Base-by-base conservation (phyloP, 305 asterid species). In the Galium porrigens region DNA sequence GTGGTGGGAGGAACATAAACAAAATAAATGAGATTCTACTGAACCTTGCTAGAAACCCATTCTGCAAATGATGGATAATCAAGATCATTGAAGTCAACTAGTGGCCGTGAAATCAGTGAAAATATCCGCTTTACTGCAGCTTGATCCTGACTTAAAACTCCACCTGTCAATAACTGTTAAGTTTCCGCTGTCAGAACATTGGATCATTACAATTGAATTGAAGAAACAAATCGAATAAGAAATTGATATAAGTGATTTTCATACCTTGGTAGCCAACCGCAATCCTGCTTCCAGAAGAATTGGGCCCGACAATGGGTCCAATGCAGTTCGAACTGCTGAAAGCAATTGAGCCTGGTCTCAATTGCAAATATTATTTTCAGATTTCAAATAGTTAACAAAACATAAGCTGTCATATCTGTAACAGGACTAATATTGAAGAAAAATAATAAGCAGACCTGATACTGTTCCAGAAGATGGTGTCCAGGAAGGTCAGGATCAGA, bases 1-100 rank as follows among this genome's bases (percentile, higher is more conserved):
- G 22, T 70, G 52, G 65, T 2, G 18, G 42, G 34, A 15, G 42
- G 39, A 27, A 49, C 9, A 29, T 17, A 63, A 44, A 15, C 52
- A 63, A 56, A 36, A 10, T 58, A 82, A 1, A 27, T 42, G 30
- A 15, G 0, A 18, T 25, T 46, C 29, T 32, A 52, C 30, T 52
- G 20, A 61, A 92, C 99, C 99, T 94, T 94, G 95, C 97, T 87
- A 62, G 96, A 87, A 77, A 90, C 99, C 97, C 97, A 94, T 81
- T 94, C 99, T 33, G 99, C 99, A 78, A 85, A 94, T 66, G 99
- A 94, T 62, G 99, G 99, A 79, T 84, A 89, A 79, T 82, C 87
- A 60, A 94, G 92, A 78, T 79, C 90, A 67, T 81, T 86, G 83
- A 94, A 94, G 76, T 94, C 99, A 75, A 85, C 81, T 66, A 94